These are phyloP conservation scores for Diaporthe vexans DNA, from an alignment of 2,329 filamentous ascomycete genomes.

Conservation along the genomic window DNA sequence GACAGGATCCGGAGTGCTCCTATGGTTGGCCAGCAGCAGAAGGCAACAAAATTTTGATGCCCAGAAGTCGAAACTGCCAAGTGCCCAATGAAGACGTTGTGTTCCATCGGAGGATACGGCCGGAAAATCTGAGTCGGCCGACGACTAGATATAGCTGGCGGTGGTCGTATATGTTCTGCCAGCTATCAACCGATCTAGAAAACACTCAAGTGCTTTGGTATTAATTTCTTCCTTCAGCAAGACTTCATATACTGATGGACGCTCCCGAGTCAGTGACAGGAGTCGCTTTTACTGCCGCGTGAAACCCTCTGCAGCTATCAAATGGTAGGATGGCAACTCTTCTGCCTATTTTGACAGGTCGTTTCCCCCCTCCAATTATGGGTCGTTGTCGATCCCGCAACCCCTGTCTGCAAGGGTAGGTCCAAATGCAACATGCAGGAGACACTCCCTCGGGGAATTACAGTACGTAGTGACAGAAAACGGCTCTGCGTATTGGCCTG, in stretches of 20 bases:
- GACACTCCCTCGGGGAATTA: neutral
- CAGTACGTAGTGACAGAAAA: neutral
- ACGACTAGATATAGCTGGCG: neutral
- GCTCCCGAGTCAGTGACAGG: neutral
- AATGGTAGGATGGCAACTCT: neutral
- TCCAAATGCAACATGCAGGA: constrained; percentile 23
- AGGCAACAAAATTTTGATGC: neutral
- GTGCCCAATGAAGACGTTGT: neutral
- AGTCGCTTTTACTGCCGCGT: too few species aligned
- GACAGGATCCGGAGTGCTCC: neutral
- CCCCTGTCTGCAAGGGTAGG: neutral
- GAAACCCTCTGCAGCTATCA: neutral
- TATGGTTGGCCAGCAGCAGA: neutral
- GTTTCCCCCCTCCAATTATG: constrained; percentile 10
- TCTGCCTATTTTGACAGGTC: neutral
- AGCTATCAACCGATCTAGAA: fast-evolving
- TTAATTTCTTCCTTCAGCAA: neutral
- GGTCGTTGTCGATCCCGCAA: neutral
- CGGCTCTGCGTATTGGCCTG: neutral
- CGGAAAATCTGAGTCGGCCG: too few species aligned
- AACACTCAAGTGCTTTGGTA: neutral
- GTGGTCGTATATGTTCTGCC: neutral
- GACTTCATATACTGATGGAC: neutral
- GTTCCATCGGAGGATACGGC: neutral
- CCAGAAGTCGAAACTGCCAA: neutral